Evolutionary conservation across 2,329 filamentous ascomycete species (phyloP).

Genomic region (Coniella lustricola): DNA sequence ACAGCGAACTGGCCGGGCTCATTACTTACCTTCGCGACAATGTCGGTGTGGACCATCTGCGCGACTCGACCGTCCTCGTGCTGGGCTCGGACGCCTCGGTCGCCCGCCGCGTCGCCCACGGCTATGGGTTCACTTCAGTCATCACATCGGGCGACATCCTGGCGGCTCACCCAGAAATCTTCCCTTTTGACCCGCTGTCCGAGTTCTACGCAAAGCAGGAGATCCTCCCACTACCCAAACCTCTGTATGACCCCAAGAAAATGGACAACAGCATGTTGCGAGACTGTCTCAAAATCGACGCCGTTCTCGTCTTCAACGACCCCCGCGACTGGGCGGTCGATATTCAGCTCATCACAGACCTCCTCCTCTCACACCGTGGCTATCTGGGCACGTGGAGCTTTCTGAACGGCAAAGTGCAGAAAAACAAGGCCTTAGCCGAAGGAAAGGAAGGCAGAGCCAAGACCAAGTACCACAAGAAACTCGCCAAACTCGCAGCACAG

Average conservation of each 20-base stretch:
- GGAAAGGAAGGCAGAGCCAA: too few relatives aligned
- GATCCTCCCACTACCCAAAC: slow-evolving; percentile 49
- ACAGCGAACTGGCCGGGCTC: slow-evolving; percentile 27
- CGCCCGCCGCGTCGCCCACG: slow-evolving; percentile 67
- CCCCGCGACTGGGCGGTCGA: slow-evolving; percentile 94
- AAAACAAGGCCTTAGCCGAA: too few relatives aligned
- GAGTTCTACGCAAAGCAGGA: slow-evolving; percentile 52
- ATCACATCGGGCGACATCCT: slow-evolving; percentile 83
- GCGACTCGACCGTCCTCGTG: slow-evolving; percentile 64
- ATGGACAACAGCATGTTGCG: slow-evolving; percentile 19
- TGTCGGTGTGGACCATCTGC: slow-evolving; percentile 28
- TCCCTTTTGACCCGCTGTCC: slow-evolving; percentile 71
- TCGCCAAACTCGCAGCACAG: too few relatives aligned
- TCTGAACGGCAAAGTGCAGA: slow-evolving; percentile 63
- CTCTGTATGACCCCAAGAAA: slow-evolving; percentile 16
- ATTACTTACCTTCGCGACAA: not conserved
- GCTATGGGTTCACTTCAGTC: slow-evolving; percentile 73
- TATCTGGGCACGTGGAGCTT: slow-evolving; percentile 72
- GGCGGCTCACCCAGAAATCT: slow-evolving; percentile 64
- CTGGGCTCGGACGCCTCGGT: slow-evolving; percentile 62
- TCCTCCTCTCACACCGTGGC: slow-evolving; percentile 72
- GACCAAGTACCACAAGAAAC: too few relatives aligned
- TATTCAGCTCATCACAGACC: slow-evolving; percentile 73
- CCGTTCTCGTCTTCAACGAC: slow-evolving; percentile 91
- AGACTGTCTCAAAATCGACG: slow-evolving; percentile 67